Percentiles rank a stretch among this genome's conserved stretches.
Conservation (phyloP, 805 yeast species). For the Wickerhamomyces canadensis region DNA sequence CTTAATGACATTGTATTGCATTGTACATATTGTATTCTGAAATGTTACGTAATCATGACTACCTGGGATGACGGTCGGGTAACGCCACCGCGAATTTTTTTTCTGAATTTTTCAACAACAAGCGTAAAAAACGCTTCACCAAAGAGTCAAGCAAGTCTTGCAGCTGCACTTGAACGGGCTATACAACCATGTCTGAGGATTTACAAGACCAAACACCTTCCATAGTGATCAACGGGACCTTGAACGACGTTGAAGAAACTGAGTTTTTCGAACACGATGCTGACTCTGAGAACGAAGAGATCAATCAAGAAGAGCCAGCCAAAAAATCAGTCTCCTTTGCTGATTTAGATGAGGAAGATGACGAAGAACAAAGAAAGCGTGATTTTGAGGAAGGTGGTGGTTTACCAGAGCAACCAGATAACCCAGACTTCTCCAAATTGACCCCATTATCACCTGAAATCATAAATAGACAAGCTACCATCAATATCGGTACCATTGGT, state of each 20-base stretch:
- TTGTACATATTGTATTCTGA: too few species aligned
- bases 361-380: slow-evolving; percentile 69
- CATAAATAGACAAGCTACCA: slow-evolving; percentile 97
- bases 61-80: slow-evolving; percentile 8
- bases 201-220: slow-evolving; percentile 82
- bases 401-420: slow-evolving; percentile 89
- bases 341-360: slow-evolving; percentile 59
- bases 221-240: slow-evolving; percentile 67
- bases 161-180: too few species aligned
- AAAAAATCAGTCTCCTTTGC: slow-evolving; percentile 84
- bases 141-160: background rate
- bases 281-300: slow-evolving; percentile 36
- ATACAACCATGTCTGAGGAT: slow-evolving; percentile 58
- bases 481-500: slow-evolving; percentile 96
- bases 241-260: slow-evolving; percentile 30
- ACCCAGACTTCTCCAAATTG: slow-evolving; percentile 76
- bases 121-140: background rate
- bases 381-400: slow-evolving; percentile 99
- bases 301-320: slow-evolving; percentile 29
- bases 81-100: slow-evolving; percentile 1
- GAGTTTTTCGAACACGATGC: slow-evolving; percentile 30
- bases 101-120: slow-evolving; percentile 1
- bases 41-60: too few species aligned
- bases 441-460: slow-evolving; percentile 93
- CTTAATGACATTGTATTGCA: too few species aligned